Percentiles rank a stretch among this genome's conserved stretches.
Conservation (phyloP, 2,329 filamentous ascomycete genomes). For the Hypoxylon sp. region DNA sequence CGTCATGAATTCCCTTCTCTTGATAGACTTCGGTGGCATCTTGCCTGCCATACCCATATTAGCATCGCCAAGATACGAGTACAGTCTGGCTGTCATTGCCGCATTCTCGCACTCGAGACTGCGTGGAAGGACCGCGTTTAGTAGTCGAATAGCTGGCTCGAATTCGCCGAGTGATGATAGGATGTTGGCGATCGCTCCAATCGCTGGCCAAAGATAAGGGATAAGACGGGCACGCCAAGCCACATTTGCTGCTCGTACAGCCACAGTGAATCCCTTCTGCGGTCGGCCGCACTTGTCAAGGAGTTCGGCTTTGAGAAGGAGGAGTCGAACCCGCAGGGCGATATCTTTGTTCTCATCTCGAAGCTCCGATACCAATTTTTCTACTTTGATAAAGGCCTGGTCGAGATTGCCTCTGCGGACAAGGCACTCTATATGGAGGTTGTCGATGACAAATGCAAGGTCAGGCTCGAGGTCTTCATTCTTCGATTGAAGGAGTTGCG, state of each 20-base stretch:
- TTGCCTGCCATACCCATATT: conserved; percentile 81
- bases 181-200: conserved; percentile 75
- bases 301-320: conserved; percentile 79
- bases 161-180: conserved; percentile 80
- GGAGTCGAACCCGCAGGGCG: conserved; percentile 75
- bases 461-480: conserved; percentile 66
- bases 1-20: conserved; percentile 68
- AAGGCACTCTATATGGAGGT: conserved; percentile 66
- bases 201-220: conserved; percentile 78
- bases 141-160: conserved; percentile 71
- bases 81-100: conserved; percentile 73
- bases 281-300: conserved; percentile 77
- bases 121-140: conserved; percentile 79
- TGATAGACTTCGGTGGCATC: conserved; percentile 57
- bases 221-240: conserved; percentile 78
- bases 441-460: conserved; percentile 64
- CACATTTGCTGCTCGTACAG: conserved; percentile 79
- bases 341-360: conserved; percentile 66
- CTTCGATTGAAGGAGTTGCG: conserved; percentile 66
- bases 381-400: conserved; percentile 63
- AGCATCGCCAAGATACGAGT: conserved; percentile 79
- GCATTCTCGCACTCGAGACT: conserved; percentile 78
- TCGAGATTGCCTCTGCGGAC: conserved; percentile 62
- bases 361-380: conserved; percentile 58
- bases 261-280: conserved; percentile 81